Evolutionary conservation across 768 basidiomycete species (phyloP).

Genomic region (Daedaleopsis sinensis): DNA sequence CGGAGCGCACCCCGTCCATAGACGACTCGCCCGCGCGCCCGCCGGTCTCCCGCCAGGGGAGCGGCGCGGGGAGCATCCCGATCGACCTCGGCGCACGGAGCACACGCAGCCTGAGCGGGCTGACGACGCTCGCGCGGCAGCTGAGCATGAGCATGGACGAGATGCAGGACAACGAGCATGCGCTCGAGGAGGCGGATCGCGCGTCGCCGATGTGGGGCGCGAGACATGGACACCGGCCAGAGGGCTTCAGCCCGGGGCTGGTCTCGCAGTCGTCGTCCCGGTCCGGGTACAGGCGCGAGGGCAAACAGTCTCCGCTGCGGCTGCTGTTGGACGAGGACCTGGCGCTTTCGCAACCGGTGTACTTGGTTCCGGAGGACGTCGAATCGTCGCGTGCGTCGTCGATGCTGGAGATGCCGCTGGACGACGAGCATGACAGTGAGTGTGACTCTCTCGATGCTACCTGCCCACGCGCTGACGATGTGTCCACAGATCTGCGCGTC

Average conservation of each 20-base stretch:
- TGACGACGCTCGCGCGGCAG: conserved; percentile 43
- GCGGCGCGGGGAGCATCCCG: conserved; percentile 30
- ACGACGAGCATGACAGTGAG: conserved; percentile 47
- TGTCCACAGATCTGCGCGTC: conserved; percentile 49
- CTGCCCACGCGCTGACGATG: conserved; percentile 6
- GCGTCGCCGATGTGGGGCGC: conserved; percentile 13
- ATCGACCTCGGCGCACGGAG: conserved; percentile 32
- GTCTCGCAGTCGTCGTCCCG: conserved; percentile 22
- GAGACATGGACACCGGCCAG: conserved; percentile 23
- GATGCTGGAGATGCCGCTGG: conserved; percentile 31
- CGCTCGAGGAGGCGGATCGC: conserved; percentile 20
- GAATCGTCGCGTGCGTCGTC: conserved; percentile 39
- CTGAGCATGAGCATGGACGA: conserved; percentile 41
- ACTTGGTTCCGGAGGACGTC: conserved; percentile 40
- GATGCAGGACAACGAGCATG: conserved; percentile 23
- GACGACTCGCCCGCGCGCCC: conserved; percentile 15
- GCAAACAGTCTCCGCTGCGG: conserved; percentile 27
- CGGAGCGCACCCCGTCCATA: conserved; percentile 14
- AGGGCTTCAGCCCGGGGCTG: conserved; percentile 14
- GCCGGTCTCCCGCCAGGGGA: conserved; percentile 23
- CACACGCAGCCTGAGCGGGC: conserved; percentile 38
- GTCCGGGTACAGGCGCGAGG: conserved; percentile 11
- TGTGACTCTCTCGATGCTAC: conserved; percentile 24
- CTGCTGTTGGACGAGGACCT: conserved; percentile 31
- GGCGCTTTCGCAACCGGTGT: conserved; percentile 26